Evolutionary conservation across 495 filamentous ascomycete genomes (phyloP).

Genomic region (Pyrenula aspistea): DNA sequence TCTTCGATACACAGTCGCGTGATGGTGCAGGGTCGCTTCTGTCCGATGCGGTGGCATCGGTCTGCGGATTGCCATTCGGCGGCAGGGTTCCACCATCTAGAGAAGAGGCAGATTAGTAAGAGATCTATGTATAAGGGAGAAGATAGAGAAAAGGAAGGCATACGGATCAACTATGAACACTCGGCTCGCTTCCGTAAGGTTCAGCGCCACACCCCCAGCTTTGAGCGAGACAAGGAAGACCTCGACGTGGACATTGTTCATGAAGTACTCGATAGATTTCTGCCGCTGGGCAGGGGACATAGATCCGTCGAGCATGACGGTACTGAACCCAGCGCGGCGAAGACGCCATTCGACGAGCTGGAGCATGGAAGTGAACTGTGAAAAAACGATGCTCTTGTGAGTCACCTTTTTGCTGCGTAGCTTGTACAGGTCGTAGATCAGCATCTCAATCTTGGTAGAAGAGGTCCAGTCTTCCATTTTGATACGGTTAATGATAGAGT

Average conservation of each 20-base stretch:
- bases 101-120: conserved; percentile 16
- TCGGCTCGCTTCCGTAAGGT: conserved; percentile 83
- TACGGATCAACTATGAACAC: conserved; percentile 94
- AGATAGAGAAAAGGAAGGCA: conserved; percentile 20
- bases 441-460: conserved; percentile 92
- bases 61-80: conserved; percentile 97
- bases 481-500: conserved; percentile 92
- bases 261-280: conserved; percentile 86
- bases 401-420: conserved; percentile 82
- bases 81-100: conserved; percentile 96
- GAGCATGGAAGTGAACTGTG: conserved; percentile 61
- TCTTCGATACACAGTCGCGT: conserved; percentile 91
- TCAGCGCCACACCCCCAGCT: conserved; percentile 89
- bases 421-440: conserved; percentile 85
- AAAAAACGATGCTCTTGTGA: conserved; percentile 74
- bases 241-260: conserved; percentile 84
- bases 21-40: conserved; percentile 85
- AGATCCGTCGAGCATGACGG: conserved; percentile 90
- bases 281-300: conserved; percentile 92
- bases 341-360: conserved; percentile 90
- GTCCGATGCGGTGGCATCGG: conserved; percentile 93
- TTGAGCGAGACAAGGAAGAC: conserved; percentile 92
- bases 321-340: conserved; percentile 87
- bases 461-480: conserved; percentile 96
- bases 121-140: not conserved